Percentiles rank a stretch among this genome's conserved stretches.
phyloP scores from a whole-genome alignment of 2,329 filamentous ascomycete genomes.

The Diaporthe citrichinensis region DNA sequence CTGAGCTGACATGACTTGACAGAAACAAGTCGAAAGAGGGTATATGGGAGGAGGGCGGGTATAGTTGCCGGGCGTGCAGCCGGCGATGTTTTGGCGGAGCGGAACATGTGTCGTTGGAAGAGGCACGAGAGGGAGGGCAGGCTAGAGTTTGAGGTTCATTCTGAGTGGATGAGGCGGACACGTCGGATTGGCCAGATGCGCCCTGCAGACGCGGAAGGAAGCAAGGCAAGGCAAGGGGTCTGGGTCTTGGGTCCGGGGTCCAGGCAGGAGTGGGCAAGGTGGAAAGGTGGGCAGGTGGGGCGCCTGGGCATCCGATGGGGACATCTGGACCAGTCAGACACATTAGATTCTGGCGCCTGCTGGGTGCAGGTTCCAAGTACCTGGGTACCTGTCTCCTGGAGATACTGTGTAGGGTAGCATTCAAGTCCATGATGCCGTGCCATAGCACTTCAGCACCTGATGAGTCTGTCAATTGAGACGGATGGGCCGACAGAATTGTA shows the following conservation, averaged over 20 bases:
- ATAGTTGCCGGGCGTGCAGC: slow-evolving; percentile 26
- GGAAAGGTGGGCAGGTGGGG: slow-evolving; percentile 21
- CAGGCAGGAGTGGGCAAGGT: background rate
- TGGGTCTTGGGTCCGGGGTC: slow-evolving; percentile 5
- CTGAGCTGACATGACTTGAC: slow-evolving; percentile 25
- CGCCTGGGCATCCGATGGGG: slow-evolving; percentile 22
- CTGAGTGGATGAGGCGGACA: slow-evolving; percentile 44
- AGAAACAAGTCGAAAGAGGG: slow-evolving; percentile 39
- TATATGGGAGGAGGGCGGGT: slow-evolving; percentile 38
- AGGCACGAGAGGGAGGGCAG: slow-evolving; percentile 50
- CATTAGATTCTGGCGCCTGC: background rate
- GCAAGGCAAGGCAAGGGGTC: slow-evolving; percentile 29
- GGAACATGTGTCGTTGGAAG: slow-evolving; percentile 52
- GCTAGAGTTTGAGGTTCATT: slow-evolving; percentile 57
- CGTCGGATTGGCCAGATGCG: slow-evolving; percentile 45
- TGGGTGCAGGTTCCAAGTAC: background rate
- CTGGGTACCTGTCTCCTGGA: background rate
- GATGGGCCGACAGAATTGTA: slow-evolving; percentile 1
- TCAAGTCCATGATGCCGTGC: slow-evolving; percentile 2
- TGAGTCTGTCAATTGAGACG: slow-evolving; percentile 7
- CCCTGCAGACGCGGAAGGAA: slow-evolving; percentile 37
- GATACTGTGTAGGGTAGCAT: slow-evolving; percentile 3
- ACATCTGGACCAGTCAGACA: slow-evolving; percentile 12
- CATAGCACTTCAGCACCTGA: slow-evolving; percentile 1
- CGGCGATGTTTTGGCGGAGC: slow-evolving; percentile 39